These are phyloP conservation scores for Flaveria bidentis DNA, from an alignment of 129 eudicot species.

Conservation along the genomic window DNA sequence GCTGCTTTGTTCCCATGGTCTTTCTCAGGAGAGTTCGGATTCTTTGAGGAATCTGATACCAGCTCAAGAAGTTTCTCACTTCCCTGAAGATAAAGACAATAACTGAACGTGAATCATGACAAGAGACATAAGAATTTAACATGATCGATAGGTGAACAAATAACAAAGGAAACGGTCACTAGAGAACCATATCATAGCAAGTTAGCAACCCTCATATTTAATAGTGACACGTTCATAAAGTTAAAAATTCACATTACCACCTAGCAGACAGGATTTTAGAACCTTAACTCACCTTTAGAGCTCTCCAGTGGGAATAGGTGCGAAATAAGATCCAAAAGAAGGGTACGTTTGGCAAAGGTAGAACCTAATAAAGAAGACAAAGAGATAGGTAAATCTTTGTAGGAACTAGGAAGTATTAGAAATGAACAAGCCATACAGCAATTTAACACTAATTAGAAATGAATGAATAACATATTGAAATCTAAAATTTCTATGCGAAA, in stretches of 20 bases:
- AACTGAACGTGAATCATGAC: conserved; percentile 7
- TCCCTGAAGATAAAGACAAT: conserved; percentile 51
- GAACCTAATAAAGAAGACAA: conserved; percentile 49
- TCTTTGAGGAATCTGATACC: conserved; percentile 61
- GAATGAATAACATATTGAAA: not conserved
- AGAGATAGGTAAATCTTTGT: conserved; percentile 9
- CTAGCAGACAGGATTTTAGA: conserved; percentile 5
- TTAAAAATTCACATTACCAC: not conserved
- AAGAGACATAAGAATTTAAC: not conserved
- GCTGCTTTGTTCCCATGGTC: conserved; percentile 26
- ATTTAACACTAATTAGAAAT: not conserved
- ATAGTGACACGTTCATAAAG: conserved; percentile 2
- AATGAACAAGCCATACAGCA: conserved; percentile 17
- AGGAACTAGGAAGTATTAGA: not conserved
- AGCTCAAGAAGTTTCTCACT: conserved; percentile 87
- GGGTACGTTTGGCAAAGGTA: conserved; percentile 93
- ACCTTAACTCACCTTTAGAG: conserved; percentile 66
- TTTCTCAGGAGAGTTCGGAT: conserved; percentile 26
- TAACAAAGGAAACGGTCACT: not conserved
- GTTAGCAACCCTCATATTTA: conserved; percentile 17
- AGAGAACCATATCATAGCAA: not conserved
- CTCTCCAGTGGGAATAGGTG: conserved; percentile 92
- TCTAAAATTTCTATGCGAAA: conserved; percentile 3
- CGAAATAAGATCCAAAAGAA: conserved; percentile 94
- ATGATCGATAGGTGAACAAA: not conserved